Evolutionary conservation across 495 filamentous ascomycete genomes (phyloP), one percentile per base, ranked within the genome.

Genomic region (Daldinia vernicosa): DNA sequence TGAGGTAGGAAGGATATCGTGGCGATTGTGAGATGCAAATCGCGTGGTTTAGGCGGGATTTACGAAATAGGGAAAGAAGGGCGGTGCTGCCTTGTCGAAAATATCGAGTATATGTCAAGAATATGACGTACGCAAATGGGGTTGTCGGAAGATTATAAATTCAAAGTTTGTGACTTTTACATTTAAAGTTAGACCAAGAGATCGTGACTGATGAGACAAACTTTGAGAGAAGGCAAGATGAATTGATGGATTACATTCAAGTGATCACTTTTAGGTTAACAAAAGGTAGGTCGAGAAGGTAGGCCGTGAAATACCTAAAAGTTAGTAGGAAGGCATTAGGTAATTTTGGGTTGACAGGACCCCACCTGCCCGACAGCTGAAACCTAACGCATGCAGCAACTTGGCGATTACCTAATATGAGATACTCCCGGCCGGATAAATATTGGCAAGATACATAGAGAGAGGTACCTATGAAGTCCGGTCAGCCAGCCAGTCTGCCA

Each of bases 131-230:
- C 14, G 14, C 2, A 4, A 4, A 11, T 22, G 11, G 8, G 40
- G 1, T 17, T 9, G 4, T 17, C 3, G n/a, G 17, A 11, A 22
- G 22, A 45, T 22, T 15, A 14, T 0, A 51, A 51, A 27, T 5
- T 17, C 14, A n/a, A 55, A 56, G 9, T 56, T 32, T 28, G 12
- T 17, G 33, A n/a, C 24, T 32, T n/a, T 26, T 40, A 39, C 32
- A 51, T 35, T 35, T 39, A 60, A 56, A 47, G 3, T 32, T 51
- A 12, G 12, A 15, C 9, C 28, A 63, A 70, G 8, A 17, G 2
- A 30, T 33, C 6, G 39, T 28, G n/a, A 28, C 53, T 40, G 57
- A 63, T 60, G 57, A 45, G 51, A 63, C 37, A 35, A 52, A 47
- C 1, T 12, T 60, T 15, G 19, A 58, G 43, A 45, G n/a, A 35